phyloP scores from a whole-genome alignment of 805 yeast genomes.

The Kodamaea lidongshanica region DNA sequence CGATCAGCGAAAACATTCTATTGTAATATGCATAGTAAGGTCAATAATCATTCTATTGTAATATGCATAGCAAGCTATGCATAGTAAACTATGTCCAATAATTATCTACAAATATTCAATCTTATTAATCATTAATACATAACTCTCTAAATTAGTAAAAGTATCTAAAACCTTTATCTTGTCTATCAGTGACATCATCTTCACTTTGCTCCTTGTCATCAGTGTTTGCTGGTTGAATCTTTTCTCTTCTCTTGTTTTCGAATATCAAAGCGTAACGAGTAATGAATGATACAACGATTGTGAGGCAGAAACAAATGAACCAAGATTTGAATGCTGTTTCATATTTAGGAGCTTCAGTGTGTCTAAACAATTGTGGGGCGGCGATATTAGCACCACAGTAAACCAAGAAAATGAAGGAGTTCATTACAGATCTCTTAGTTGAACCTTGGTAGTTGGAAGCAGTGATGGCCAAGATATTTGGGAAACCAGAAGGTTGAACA shows the following conservation, averaged over 20 bases:
- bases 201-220: background rate
- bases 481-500: slow-evolving; percentile 10
- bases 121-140: no score
- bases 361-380: slow-evolving; percentile 11
- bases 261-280: slow-evolving; percentile 6
- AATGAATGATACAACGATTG: slow-evolving; percentile 6
- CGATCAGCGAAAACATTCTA: no score
- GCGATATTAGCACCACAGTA: slow-evolving; percentile 10
- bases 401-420: slow-evolving; percentile 8
- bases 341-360: slow-evolving; percentile 7
- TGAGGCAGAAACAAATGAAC: slow-evolving; percentile 8
- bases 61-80: no score
- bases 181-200: slow-evolving; percentile 3
- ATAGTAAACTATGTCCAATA: no score
- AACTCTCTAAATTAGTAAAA: slow-evolving; percentile 1
- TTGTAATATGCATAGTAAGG: no score
- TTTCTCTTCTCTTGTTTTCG: slow-evolving; percentile 6
- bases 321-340: slow-evolving; percentile 7
- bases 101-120: no score
- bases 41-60: no score
- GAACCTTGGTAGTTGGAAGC: slow-evolving; percentile 8
- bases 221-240: background rate
- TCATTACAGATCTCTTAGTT: slow-evolving; percentile 7
- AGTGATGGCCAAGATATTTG: slow-evolving; percentile 8
- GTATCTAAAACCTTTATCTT: slow-evolving; percentile 1